Base-by-base conservation (phyloP, 345 rosid genomes). In the Stellera chamaejasme region DNA sequence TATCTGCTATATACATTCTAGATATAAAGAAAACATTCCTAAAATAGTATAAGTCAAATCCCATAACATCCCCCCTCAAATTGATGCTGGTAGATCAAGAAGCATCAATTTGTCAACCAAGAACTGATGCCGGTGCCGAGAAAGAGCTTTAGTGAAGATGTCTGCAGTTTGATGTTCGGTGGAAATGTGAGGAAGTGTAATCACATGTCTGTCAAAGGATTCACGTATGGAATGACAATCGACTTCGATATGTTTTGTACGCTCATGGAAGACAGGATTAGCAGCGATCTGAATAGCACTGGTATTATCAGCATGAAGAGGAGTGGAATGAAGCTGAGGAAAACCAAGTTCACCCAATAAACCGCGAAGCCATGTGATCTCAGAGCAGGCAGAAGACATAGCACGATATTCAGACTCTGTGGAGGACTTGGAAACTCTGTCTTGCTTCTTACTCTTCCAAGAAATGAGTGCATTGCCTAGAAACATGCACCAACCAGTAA, bases 141-240 rank as follows among this genome's bases (percentile, higher is more conserved):
- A 7, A 8, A 48, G 10, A 5, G 52, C 50, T 7, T 48, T 49
- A 5, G 55, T 56, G 6, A 43, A 50, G 0, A 65, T 14, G 13
- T 64, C 52, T 6, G 27, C 48, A 2, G 27, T 10, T 2, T 48
- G 49, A 6, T 46, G 54, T 9, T 25, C 10, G 28, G 13, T 27
- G 1, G 66, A 23, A 3, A 63, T 27, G 26, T 55, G 36, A 10
- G 56, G 61, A 16, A 63, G 43, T 41, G 56, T 41, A n/a, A 50
- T 50, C 3, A 12, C 28, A 3, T 0, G 27, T 11, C 13, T 16
- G 5, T 50, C 46, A 3, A 43, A 26, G 0, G 12, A 44, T 1
- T 56, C 52, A 0, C 52, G 25, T 27, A 65, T 56, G n/a, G 8
- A 50, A 15, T 64, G 51, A 27, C 56, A 64, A 27, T 65, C 26